Percentiles rank a stretch among this genome's conserved stretches.
Evolutionary conservation across 371 early-diverging fungal genomes (phyloP).

Genomic region (Lichtheimia ramosa): DNA sequence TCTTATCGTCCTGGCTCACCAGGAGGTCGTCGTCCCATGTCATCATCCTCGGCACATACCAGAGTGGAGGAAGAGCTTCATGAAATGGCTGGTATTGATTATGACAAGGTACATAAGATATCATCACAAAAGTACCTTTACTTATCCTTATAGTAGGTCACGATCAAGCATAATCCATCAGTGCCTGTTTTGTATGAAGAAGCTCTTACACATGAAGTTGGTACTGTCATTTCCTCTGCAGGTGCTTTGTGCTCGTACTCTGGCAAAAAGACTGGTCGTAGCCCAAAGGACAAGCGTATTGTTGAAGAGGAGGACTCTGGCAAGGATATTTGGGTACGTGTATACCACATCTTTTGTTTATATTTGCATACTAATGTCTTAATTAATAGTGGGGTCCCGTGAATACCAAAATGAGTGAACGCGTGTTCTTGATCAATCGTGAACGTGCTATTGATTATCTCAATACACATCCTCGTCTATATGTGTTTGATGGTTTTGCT

Average conservation of each 20-base stretch:
- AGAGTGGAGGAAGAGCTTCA: constrained; percentile 55
- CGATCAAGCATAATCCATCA: constrained; percentile 73
- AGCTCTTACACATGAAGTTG: constrained; percentile 86
- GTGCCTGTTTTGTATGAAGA: constrained; percentile 93
- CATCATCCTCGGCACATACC: constrained; percentile 39
- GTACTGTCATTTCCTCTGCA: constrained; percentile 86
- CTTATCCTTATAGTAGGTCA: constrained; percentile 25
- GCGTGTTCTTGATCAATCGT: constrained; percentile 92
- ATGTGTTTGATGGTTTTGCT: constrained; percentile 94
- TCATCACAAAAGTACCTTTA: not conserved
- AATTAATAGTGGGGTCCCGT: constrained; percentile 87
- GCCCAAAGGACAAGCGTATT: constrained; percentile 96
- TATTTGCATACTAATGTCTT: not conserved
- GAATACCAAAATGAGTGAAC: constrained; percentile 87
- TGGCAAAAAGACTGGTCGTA: constrained; percentile 89
- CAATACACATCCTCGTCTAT: constrained; percentile 91
- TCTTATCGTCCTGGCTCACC: constrained; percentile 40
- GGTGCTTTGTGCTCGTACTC: constrained; percentile 94
- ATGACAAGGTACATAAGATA: constrained; percentile 38
- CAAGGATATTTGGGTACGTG: constrained; percentile 81
- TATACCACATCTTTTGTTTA: not conserved
- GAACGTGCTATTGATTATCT: constrained; percentile 96
- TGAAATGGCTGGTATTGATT: constrained; percentile 55
- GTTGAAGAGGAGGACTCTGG: constrained; percentile 83
- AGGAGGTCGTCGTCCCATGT: constrained; percentile 37